phyloP scores from a whole-genome alignment of 2,329 filamentous ascomycete species.

The Didymella lethalis region DNA sequence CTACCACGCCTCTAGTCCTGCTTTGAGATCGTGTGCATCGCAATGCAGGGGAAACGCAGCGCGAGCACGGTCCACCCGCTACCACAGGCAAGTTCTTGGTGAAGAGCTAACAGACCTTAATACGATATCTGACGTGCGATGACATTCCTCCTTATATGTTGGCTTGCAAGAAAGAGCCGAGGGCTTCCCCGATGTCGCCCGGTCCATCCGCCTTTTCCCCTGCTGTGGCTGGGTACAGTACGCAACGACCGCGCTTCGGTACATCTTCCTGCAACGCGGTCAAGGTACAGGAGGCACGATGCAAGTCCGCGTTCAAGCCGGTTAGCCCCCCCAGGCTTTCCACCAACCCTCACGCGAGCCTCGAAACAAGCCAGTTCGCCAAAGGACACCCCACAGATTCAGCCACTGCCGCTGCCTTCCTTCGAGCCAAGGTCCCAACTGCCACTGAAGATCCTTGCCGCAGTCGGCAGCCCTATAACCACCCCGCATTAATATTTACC shows the following conservation, averaged over 20 bases:
- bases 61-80: neutral
- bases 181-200: neutral
- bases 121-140: neutral
- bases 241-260: neutral
- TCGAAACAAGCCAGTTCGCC: neutral
- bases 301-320: neutral
- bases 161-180: neutral
- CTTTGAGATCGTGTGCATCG: neutral
- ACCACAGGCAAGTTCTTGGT: neutral
- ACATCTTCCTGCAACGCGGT: neutral
- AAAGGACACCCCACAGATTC: neutral
- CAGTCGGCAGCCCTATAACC: conserved; percentile 4
- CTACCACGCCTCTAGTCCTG: neutral
- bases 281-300: neutral
- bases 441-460: conserved; percentile 7
- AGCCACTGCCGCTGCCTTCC: conserved; percentile 8
- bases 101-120: neutral
- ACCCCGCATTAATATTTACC: conserved; percentile 6
- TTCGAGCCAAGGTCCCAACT: conserved; percentile 6
- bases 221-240: neutral
- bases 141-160: conserved; percentile 6
- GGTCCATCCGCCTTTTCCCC: neutral
- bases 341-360: conserved; percentile 13
- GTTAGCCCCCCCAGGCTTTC: conserved; percentile 7
- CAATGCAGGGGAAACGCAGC: neutral